phyloP scores from a whole-genome alignment of 345 rosid species.

The Brassica cretica region DNA sequence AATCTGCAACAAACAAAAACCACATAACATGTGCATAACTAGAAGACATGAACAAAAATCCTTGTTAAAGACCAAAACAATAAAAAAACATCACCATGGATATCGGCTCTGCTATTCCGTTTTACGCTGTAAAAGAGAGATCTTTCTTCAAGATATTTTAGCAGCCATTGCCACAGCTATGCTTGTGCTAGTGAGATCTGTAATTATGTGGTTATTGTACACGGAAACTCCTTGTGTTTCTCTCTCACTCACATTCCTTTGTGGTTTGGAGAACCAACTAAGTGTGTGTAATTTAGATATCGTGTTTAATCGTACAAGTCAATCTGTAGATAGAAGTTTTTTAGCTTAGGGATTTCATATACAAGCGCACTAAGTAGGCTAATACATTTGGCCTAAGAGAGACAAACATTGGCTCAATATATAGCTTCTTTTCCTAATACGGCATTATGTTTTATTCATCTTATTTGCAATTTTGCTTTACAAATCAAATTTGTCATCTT shows the following conservation, averaged over 20 bases:
- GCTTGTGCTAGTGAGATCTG: conserved; percentile 23
- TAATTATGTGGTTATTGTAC: conserved; percentile 27
- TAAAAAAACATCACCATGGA: neutral
- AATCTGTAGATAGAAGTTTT: conserved; percentile 23
- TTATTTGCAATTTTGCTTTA: too few relatives aligned
- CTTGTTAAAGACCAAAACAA: conserved; percentile 5
- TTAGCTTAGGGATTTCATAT: too few relatives aligned
- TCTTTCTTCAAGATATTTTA: neutral
- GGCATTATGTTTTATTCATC: too few relatives aligned
- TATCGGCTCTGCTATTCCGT: neutral
- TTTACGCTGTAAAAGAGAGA: neutral
- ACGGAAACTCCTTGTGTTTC: conserved; percentile 2
- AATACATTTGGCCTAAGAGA: too few relatives aligned
- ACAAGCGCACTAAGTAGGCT: too few relatives aligned
- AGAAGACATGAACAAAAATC: conserved; percentile 17
- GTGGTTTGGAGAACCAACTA: conserved; percentile 12
- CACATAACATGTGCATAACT: conserved; percentile 14
- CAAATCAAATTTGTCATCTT: too few relatives aligned
- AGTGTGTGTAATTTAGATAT: conserved; percentile 23
- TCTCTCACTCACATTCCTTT: neutral
- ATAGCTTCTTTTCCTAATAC: too few relatives aligned
- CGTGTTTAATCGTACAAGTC: conserved; percentile 19
- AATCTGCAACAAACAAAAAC: conserved; percentile 49
- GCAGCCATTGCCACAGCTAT: conserved; percentile 7
- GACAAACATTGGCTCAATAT: too few relatives aligned